A percentile compares a stretch with the other conserved stretches of the same genome.
These are phyloP conservation scores for Mortierella sp. DNA, from an alignment of 371 early-diverging fungal genomes.

Conservation along the genomic window DNA sequence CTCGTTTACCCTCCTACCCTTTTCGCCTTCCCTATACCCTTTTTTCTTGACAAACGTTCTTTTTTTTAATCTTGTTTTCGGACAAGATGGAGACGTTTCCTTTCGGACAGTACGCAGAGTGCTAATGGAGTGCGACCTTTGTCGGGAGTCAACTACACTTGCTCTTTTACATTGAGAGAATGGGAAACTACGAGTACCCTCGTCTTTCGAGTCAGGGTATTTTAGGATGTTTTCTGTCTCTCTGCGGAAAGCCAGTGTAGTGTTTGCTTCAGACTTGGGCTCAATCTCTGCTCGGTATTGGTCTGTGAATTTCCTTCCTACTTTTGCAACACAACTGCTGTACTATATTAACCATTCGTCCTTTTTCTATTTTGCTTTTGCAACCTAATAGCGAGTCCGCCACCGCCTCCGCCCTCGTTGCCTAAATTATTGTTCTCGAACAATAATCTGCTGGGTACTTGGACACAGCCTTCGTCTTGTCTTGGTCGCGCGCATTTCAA, in stretches of 20 bases:
- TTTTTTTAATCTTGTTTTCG: background rate
- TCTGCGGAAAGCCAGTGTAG: background rate
- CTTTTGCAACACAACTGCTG: constrained; percentile 46
- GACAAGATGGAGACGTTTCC: constrained; percentile 8
- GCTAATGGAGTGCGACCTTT: constrained; percentile 7
- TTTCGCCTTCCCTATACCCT: background rate
- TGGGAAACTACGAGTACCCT: constrained; percentile 1
- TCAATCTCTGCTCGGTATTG: constrained; percentile 62
- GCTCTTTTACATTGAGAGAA: background rate
- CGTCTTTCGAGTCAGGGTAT: background rate
- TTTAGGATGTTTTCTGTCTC: background rate
- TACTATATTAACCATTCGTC: constrained; percentile 38
- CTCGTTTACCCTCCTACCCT: background rate
- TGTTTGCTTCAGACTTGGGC: background rate
- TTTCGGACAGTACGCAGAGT: constrained; percentile 56
- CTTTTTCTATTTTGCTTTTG: constrained; percentile 26
- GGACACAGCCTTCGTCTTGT: constrained; percentile 6
- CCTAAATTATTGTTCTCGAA: constrained; percentile 61
- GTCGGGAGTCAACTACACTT: background rate
- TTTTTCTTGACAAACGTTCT: constrained; percentile 7
- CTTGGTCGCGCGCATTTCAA: constrained; percentile 40
- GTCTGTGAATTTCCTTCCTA: constrained; percentile 43
- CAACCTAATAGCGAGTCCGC: constrained; percentile 76
- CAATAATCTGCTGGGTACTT: constrained; percentile 15
- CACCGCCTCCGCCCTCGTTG: constrained; percentile 88